Base-by-base conservation (phyloP, 2,329 filamentous ascomycete genomes). In the Fusarium cyanostomum region DNA sequence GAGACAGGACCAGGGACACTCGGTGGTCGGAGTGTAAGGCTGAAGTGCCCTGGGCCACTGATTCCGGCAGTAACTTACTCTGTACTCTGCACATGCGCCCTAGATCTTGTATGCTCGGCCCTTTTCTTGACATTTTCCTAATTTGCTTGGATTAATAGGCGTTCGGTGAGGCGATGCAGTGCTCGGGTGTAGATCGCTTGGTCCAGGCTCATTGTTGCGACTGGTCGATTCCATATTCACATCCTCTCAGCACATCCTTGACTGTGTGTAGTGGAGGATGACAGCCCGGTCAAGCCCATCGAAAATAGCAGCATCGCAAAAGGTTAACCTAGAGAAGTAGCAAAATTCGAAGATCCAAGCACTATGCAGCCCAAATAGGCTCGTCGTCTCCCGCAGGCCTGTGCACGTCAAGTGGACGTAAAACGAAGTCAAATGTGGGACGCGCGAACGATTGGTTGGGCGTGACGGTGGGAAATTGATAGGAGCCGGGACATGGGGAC, bases 1-100 rank as follows among this genome's bases (percentile, higher is more conserved):
- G n/a, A n/a, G n/a, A n/a, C n/a, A 43, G 42, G 41, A 35, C 41
- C 54, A 51, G 59, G 59, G 48, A 61, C 45, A 46, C 38, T 43
- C 45, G 46, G 57, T 59, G 45, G 57, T 52, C 61, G 52, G 50
- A 57, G 43, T 59, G 56, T 66, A 59, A 67, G 67, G 66, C 60
- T 69, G 68, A 69, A 51, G 50, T 21, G 21, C 21, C 4, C 21
- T 6, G 21, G 21, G 21, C 21, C 6, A 6, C 6, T 21, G 21
- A 21, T 21, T 21, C 21, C 21, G 21, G 21, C 21, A 21, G 21
- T 21, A 21, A n/a, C n/a, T n/a, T n/a, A n/a, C n/a, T n/a, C n/a
- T n/a, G n/a, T n/a, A n/a, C n/a, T n/a, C n/a, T n/a, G n/a, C 21
- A 21, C 6, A 6, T 21, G 21, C 6, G 21, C 21, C 21, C 21